Evolutionary conservation across 2,329 filamentous ascomycete genomes (phyloP).

Genomic region (Ophiocordyceps australis): DNA sequence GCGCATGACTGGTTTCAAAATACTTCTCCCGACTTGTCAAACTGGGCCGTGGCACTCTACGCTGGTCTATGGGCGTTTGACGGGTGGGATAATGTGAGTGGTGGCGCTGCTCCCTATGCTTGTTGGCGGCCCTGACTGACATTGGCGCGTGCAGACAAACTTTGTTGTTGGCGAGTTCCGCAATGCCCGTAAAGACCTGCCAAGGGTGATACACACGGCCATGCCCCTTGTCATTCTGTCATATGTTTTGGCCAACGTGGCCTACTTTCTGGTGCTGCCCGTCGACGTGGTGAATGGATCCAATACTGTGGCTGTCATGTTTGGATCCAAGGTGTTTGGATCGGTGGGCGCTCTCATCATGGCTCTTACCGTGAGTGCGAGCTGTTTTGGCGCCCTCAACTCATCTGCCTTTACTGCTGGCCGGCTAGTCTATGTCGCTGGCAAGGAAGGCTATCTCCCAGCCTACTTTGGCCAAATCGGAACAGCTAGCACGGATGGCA

Average conservation of each 20-base stretch:
- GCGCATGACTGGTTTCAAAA: constrained; percentile 73
- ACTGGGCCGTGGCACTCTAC: constrained; percentile 88
- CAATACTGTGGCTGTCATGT: constrained; percentile 92
- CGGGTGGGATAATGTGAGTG: constrained; percentile 88
- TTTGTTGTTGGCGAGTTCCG: constrained; percentile 96
- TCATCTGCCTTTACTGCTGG: constrained; percentile 87
- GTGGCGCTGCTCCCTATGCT: not conserved
- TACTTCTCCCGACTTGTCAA: constrained; percentile 61
- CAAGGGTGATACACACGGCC: constrained; percentile 86
- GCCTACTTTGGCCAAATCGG: constrained; percentile 70
- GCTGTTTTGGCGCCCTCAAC: constrained; percentile 89
- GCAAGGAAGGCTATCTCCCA: constrained; percentile 88
- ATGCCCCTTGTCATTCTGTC: constrained; percentile 85
- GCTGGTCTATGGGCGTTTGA: constrained; percentile 96
- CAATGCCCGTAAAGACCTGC: constrained; percentile 76
- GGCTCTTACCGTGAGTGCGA: constrained; percentile 75
- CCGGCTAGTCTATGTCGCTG: constrained; percentile 81
- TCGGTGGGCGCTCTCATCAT: constrained; percentile 65
- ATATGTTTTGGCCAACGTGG: constrained; percentile 80
- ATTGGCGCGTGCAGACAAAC: constrained; percentile 48
- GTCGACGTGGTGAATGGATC: constrained; percentile 61
- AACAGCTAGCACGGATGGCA: constrained; percentile 28
- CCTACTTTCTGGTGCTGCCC: constrained; percentile 89
- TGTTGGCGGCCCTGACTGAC: not conserved
- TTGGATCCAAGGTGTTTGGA: constrained; percentile 81